Evolutionary conservation across 768 basidiomycete species (phyloP).

Genomic region (Mycena metata): DNA sequence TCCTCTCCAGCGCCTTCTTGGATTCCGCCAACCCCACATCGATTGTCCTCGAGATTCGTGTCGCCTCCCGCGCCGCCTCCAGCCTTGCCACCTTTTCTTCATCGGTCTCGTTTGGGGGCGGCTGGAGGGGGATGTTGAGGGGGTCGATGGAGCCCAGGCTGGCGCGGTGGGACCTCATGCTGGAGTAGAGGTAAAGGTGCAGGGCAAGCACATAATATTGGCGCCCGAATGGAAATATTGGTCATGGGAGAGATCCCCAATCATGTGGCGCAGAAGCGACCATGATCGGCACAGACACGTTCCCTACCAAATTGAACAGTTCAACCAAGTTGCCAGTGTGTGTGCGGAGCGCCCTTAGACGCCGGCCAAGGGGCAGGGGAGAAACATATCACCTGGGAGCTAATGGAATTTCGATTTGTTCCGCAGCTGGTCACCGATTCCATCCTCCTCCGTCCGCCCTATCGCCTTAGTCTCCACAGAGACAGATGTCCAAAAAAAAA

Average conservation of each 20-base stretch:
- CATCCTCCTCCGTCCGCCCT: no score
- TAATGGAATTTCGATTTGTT: no score
- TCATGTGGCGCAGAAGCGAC: constrained; percentile 16
- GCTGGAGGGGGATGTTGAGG: constrained; percentile 43
- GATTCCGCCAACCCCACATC: constrained; percentile 51
- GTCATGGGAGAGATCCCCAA: constrained; percentile 15
- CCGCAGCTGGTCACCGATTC: no score
- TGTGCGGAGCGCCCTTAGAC: no score
- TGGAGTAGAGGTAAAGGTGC: neutral
- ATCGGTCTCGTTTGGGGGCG: constrained; percentile 52
- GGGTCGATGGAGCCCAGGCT: constrained; percentile 46
- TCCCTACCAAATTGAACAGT: neutral
- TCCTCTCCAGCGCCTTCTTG: constrained; percentile 50
- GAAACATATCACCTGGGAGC: no score
- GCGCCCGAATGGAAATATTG: constrained; percentile 29
- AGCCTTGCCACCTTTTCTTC: constrained; percentile 49
- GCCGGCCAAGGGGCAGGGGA: no score
- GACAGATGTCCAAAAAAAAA: no score
- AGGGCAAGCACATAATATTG: constrained; percentile 10
- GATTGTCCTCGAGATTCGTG: constrained; percentile 50
- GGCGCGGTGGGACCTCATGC: neutral
- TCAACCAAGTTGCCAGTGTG: no score
- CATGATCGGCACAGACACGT: constrained; percentile 2
- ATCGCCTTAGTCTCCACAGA: no score
- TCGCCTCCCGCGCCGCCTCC: constrained; percentile 49